phyloP scores from a whole-genome alignment of 176 grass and related monocot genomes.

The Triticum turgidum region DNA sequence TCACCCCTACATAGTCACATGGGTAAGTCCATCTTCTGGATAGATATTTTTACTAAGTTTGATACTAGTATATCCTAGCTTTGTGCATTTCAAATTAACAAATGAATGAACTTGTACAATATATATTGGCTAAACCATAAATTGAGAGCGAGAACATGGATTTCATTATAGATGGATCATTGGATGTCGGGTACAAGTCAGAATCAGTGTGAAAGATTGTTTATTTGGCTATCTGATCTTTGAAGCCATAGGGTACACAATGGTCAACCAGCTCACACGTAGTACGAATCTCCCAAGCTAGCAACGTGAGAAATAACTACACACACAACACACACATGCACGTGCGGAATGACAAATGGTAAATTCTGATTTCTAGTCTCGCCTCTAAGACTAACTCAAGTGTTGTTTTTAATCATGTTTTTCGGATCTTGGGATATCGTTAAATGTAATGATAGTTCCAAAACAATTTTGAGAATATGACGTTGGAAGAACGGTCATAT shows the following conservation, averaged over 20 bases:
- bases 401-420: too few relatives aligned
- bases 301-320: too few relatives aligned
- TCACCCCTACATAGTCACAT: conserved; percentile 57
- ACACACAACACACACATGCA: too few relatives aligned
- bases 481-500: too few relatives aligned
- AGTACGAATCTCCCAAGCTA: neutral
- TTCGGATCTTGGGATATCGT: too few relatives aligned
- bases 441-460: too few relatives aligned
- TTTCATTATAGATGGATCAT: conserved; percentile 47
- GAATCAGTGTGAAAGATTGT: conserved; percentile 74
- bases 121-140: conserved; percentile 39
- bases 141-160: conserved; percentile 77
- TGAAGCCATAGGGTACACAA: conserved; percentile 47
- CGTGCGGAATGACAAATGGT: too few relatives aligned
- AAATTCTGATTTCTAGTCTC: too few relatives aligned
- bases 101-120: neutral
- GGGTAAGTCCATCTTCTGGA: conserved; percentile 38
- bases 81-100: neutral
- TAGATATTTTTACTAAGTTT: neutral
- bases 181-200: conserved; percentile 46
- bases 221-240: conserved; percentile 59
- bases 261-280: conserved; percentile 64
- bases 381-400: too few relatives aligned
- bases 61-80: neutral
- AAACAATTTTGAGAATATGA: too few relatives aligned